phyloP scores from a whole-genome alignment of 2,329 filamentous ascomycete genomes.

The Aspergillus amoenus region DNA sequence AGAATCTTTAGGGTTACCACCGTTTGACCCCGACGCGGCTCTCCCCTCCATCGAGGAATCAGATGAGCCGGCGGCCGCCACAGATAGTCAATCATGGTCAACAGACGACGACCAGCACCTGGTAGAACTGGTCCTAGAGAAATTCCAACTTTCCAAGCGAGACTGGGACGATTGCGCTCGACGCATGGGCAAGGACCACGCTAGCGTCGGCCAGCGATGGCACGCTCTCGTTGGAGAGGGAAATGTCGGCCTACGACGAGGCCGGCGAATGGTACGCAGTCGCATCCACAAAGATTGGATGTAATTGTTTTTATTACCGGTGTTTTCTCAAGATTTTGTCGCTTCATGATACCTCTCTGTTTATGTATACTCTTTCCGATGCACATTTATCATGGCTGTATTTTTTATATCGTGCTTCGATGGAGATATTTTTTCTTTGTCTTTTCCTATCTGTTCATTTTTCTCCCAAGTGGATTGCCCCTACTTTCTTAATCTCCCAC shows the following conservation, averaged over 20 bases:
- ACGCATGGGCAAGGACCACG: constrained; percentile 41
- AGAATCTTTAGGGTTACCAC: constrained; percentile 3
- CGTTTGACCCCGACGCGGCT: constrained; percentile 32
- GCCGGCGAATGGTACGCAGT: constrained; percentile 26
- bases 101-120: constrained; percentile 43
- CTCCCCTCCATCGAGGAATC: constrained; percentile 38
- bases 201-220: constrained; percentile 45
- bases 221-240: constrained; percentile 43
- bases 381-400: background rate
- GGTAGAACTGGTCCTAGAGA: constrained; percentile 45
- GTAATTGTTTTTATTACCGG: constrained; percentile 2
- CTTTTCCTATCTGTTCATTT: background rate
- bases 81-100: constrained; percentile 31
- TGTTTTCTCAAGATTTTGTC: background rate
- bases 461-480: background rate
- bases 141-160: constrained; percentile 42
- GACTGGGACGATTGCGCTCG: constrained; percentile 49
- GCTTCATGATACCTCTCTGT: background rate
- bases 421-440: background rate
- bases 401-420: background rate
- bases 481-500: background rate
- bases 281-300: constrained; percentile 29
- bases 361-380: background rate
- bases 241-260: constrained; percentile 42
- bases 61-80: constrained; percentile 16